Base-by-base conservation (phyloP, 495 filamentous ascomycete species). In the Xylaria nigripes region DNA sequence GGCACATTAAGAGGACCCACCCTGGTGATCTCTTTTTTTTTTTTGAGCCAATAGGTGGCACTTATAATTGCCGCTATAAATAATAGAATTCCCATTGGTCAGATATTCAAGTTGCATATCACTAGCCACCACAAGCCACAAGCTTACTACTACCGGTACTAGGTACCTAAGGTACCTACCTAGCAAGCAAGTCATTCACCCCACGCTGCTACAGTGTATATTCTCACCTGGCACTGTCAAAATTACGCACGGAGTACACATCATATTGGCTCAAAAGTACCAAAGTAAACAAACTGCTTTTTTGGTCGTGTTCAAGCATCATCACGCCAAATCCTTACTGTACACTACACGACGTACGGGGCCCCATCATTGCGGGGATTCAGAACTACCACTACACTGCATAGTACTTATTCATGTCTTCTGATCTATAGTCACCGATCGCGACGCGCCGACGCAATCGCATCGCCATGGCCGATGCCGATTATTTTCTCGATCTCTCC, bases 401-500 rank as follows among this genome's bases (percentile, higher is more conserved):
- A 44, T 36, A 46, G 23, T 23, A 23, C 36, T 12, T 49, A 48
- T 49, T 21, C 40, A 55, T 50, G 53, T 24, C 53, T 13, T 19
- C 38, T 21, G 24, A 5, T 32, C 9, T 30, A 29, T 44, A 48
- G 29, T 58, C 36, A 15, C 40, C 19, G 22, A 29, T 18, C 19
- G 38, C 27, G 40, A 50, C 53, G 53, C 53, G 53, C 53, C 45
- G 18, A 23, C 32, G 34, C 46, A 43, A 51, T 54, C 30, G 49
- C 50, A 48, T 48, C 51, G 41, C 50, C 21, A 45, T 55, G 56
- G 42, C 56, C 43, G 27, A 50, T 29, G 59, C 59, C 47, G 58
- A 70, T 61, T 48, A 62, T 42, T 57, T 61, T 30, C 50, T 69
- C 45, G 72, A 74, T 55, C 61, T 70, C 45, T 75, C 73, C 45